A percentile compares a stretch with the other conserved stretches of the same genome.
These are phyloP conservation scores for Xylariaceae sp. DNA, from an alignment of 2,329 filamentous ascomycete genomes.

Conservation along the genomic window DNA sequence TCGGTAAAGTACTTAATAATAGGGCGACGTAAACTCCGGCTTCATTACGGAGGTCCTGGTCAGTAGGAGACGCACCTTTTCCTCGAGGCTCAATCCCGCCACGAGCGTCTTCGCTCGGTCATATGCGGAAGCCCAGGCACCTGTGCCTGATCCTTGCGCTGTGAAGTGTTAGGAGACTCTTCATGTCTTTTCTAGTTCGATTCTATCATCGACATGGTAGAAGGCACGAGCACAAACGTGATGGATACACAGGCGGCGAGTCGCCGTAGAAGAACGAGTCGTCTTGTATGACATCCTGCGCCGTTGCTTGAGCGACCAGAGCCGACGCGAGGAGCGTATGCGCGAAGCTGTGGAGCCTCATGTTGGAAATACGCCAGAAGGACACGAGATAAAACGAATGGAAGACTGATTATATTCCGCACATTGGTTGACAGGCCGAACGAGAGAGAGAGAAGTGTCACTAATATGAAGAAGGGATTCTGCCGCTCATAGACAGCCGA, in stretches of 20 bases:
- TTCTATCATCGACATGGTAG: too few species aligned
- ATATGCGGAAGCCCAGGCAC: slow-evolving; percentile 36
- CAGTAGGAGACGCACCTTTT: slow-evolving; percentile 28
- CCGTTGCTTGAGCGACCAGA: not conserved
- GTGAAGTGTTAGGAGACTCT: slow-evolving; percentile 13
- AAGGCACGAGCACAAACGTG: slow-evolving; percentile 26
- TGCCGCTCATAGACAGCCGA: not conserved
- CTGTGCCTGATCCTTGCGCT: slow-evolving; percentile 30
- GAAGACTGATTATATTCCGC: not conserved
- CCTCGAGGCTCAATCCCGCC: slow-evolving; percentile 36
- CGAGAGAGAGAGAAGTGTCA: not conserved
- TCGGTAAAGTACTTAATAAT: too few species aligned
- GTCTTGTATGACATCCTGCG: slow-evolving; percentile 28
- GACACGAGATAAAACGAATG: not conserved
- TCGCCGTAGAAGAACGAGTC: slow-evolving; percentile 35
- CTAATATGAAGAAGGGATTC: not conserved
- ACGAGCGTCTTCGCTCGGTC: slow-evolving; percentile 33
- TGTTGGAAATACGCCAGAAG: not conserved
- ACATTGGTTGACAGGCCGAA: not conserved
- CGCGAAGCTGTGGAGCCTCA: not conserved
- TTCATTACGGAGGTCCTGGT: too few species aligned
- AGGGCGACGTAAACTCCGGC: too few species aligned
- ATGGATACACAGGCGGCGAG: slow-evolving; percentile 35
- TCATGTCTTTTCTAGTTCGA: not conserved
- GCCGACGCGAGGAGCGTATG: not conserved